A percentile compares a stretch with the other conserved stretches of the same genome.
These are phyloP conservation scores for Bolboschoenus planiculmis DNA, from an alignment of 176 grass and related monocot genomes.

Conservation along the genomic window DNA sequence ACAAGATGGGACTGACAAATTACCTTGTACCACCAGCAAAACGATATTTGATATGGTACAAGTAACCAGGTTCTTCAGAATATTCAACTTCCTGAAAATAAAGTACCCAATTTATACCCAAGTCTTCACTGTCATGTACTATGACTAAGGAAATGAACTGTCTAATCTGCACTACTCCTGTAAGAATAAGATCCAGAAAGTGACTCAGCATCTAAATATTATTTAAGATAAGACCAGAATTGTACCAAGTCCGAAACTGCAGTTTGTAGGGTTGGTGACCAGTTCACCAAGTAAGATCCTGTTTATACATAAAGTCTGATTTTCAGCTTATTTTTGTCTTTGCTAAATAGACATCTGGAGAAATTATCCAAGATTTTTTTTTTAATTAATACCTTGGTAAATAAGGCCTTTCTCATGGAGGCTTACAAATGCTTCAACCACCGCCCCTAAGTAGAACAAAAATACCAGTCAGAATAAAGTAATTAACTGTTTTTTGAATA, in stretches of 20 bases:
- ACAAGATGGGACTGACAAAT: conserved; percentile 7
- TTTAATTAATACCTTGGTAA: conserved; percentile 68
- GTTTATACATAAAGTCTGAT: conserved; percentile 24
- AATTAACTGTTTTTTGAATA: neutral
- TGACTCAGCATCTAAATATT: neutral
- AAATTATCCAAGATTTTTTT: conserved; percentile 4
- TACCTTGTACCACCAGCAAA: conserved; percentile 90
- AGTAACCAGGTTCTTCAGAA: conserved; percentile 84
- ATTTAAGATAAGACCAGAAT: neutral
- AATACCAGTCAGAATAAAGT: conserved; percentile 1
- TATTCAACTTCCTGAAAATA: conserved; percentile 89
- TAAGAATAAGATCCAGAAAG: neutral
- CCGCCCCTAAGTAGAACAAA: conserved; percentile 56
- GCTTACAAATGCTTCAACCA: conserved; percentile 84
- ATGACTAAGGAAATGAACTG: neutral
- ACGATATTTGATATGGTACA: conserved; percentile 91
- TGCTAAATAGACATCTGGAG: neutral
- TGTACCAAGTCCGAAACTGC: conserved; percentile 94
- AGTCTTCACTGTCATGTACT: neutral
- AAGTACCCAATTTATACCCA: neutral
- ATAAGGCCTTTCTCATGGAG: conserved; percentile 97
- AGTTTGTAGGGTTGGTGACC: conserved; percentile 91
- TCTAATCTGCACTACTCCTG: neutral
- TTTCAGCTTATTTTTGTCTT: neutral
- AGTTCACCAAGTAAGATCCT: conserved; percentile 99